These are phyloP conservation scores for Herpetomonas tarakana DNA, from an alignment of 208 protist species.

Conservation along the genomic window DNA sequence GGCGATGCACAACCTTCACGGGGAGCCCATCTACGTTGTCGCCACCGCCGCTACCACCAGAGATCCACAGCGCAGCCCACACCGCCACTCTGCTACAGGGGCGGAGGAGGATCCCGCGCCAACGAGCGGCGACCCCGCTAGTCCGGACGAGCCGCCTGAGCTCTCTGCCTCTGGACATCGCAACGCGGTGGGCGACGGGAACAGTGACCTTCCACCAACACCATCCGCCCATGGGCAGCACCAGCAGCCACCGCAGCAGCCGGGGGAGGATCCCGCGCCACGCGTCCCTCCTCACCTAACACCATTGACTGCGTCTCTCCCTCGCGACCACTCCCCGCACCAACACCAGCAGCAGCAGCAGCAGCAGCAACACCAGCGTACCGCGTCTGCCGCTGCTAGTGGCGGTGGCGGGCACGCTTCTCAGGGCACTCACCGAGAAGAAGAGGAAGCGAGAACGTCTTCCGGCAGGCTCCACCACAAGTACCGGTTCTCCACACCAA, in stretches of 20 bases:
- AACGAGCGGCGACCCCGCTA: background rate
- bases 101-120: too few species aligned
- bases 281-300: background rate
- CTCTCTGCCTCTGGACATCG: too few species aligned
- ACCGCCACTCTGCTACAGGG: too few species aligned
- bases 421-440: background rate
- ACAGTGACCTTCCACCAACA: too few species aligned
- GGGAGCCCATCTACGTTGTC: background rate
- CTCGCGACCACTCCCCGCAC: background rate
- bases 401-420: background rate
- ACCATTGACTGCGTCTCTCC: background rate
- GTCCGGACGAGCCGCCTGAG: background rate
- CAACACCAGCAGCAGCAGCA: too few species aligned
- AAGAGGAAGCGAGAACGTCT: too few species aligned
- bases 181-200: too few species aligned
- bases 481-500: background rate
- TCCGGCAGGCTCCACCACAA: background rate
- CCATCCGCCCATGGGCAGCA: too few species aligned
- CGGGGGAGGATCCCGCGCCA: too few species aligned
- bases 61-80: too few species aligned
- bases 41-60: too few species aligned
- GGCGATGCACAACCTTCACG: constrained; percentile 1
- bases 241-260: background rate
- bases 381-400: background rate
- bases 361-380: too few species aligned